A percentile compares a stretch with the other conserved stretches of the same genome.
Conservation (phyloP, 2,329 filamentous ascomycete genomes). For the Scedosporium boydii region DNA sequence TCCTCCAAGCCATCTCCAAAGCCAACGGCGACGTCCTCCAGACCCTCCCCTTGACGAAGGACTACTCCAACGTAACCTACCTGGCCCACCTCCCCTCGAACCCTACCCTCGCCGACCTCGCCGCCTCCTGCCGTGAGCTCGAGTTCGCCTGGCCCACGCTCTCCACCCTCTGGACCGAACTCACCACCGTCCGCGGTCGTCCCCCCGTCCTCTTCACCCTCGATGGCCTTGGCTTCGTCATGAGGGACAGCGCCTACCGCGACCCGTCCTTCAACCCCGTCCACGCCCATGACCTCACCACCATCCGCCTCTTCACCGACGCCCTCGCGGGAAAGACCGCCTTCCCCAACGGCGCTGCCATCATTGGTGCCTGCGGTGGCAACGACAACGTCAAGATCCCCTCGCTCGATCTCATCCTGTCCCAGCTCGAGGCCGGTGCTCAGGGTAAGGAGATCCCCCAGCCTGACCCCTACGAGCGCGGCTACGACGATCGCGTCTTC, state of each 20-base stretch:
- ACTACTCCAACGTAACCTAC: slow-evolving; percentile 33
- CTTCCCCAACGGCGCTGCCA: slow-evolving; percentile 64
- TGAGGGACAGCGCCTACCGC: slow-evolving; percentile 69
- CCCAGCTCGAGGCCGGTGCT: slow-evolving; percentile 39
- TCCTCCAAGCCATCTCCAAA: slow-evolving; percentile 63
- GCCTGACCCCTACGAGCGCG: slow-evolving; percentile 43
- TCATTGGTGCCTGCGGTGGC: slow-evolving; percentile 65
- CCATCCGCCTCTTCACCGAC: slow-evolving; percentile 67
- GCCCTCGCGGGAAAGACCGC: slow-evolving; percentile 52
- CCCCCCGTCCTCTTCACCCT: slow-evolving; percentile 61
- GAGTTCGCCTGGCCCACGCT: slow-evolving; percentile 76
- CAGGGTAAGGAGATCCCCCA: slow-evolving; percentile 25
- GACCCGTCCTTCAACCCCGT: slow-evolving; percentile 61
- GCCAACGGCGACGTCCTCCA: slow-evolving; percentile 62
- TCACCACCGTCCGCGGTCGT: slow-evolving; percentile 41
- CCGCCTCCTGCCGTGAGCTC: slow-evolving; percentile 61
- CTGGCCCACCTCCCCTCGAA: slow-evolving; percentile 48
- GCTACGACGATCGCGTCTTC: slow-evolving; percentile 49
- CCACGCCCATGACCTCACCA: slow-evolving; percentile 74
- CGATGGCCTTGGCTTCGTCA: slow-evolving; percentile 74
- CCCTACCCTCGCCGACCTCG: slow-evolving; percentile 58
- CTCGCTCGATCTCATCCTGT: slow-evolving; percentile 60
- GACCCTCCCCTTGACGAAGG: slow-evolving; percentile 31
- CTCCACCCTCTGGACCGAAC: slow-evolving; percentile 71
- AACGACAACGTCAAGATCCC: slow-evolving; percentile 59